These are phyloP conservation scores for Rhodotorula sp. DNA, from an alignment of 1,284 basidiomycete genomes.

Conservation along the genomic window DNA sequence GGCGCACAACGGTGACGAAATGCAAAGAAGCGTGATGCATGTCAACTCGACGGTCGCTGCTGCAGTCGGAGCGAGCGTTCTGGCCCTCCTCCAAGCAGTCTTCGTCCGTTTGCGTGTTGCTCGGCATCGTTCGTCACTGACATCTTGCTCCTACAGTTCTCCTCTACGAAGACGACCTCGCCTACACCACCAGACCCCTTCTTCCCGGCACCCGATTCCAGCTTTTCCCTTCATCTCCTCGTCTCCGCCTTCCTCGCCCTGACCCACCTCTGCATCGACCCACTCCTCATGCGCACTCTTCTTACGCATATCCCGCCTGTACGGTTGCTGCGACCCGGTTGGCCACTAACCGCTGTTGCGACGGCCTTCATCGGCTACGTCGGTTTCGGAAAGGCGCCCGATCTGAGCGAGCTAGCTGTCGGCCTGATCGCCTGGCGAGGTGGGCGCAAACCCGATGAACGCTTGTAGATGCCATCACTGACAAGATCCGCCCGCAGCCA, in stretches of 20 bases:
- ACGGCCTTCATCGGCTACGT: conserved; percentile 37
- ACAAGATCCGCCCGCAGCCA: conserved; percentile 19
- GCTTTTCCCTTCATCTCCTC: not conserved
- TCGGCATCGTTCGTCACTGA: not conserved
- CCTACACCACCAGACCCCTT: not conserved
- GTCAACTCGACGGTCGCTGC: conserved; percentile 14
- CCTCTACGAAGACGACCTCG: not conserved
- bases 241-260: conserved; percentile 24
- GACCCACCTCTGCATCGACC: conserved; percentile 37
- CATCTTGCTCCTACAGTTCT: not conserved
- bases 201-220: not conserved
- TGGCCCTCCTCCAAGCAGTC: not conserved
- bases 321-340: conserved; percentile 25
- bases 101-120: conserved; percentile 6
- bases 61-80: not conserved
- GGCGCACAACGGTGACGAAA: conserved; percentile 15
- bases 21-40: conserved; percentile 17
- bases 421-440: conserved; percentile 38
- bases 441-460: conserved; percentile 3
- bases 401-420: conserved; percentile 28
- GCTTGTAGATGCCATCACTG: not conserved
- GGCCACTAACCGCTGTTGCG: conserved; percentile 31
- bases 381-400: conserved; percentile 34
- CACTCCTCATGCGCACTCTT: conserved; percentile 32
- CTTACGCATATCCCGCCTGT: conserved; percentile 32